Base-by-base conservation (phyloP, 2,329 filamentous ascomycete species). In the Fusarium agapanthi region DNA sequence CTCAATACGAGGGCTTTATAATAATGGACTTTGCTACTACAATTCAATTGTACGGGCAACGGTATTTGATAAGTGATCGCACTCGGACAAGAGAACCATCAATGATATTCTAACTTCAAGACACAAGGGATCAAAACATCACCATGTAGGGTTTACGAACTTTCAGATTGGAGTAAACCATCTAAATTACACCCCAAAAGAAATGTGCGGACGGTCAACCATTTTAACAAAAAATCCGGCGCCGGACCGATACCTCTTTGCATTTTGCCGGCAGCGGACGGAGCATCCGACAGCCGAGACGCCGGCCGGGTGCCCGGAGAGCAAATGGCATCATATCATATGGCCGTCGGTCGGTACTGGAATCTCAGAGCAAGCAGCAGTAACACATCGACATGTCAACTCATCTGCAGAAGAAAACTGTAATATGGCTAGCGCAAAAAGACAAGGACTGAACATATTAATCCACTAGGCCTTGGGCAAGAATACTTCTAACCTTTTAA, bases 271-370 rank as follows among this genome's bases (percentile, higher is more conserved):
- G 20, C 20, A n/a, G 18, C 30, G 32, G 28, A 55, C 32, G 55
- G 63, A 40, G 63, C 63, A n/a, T n/a, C n/a, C n/a, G 35, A 47
- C 47, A 41, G 20, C 58, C 48, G 45, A 54, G n/a, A 51, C n/a
- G 15, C 63, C 34, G 37, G 15, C 63, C 34, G 37, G 34, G 35
- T 20, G 20, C 32, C 45, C 24, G 59, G 30, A 20, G 30, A n/a
- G 20, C 14, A 35, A 28, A 64, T 69, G 53, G 64, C 47, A 35
- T 69, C 16, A 45, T 5, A 15, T 22, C 34, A 28, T 54, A 41
- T 13, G 20, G 34, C 15, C 22, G 34, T 22, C 14, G 12, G 18
- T 51, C 48, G 30, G n/a, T 51, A 15, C 12, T 20, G 26, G 14
- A 51, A 51, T 26, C 14, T 38, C 15, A 28, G 32, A n/a, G 14